Conservation (phyloP, 257 asterid species). For the Prunella vulgaris region DNA sequence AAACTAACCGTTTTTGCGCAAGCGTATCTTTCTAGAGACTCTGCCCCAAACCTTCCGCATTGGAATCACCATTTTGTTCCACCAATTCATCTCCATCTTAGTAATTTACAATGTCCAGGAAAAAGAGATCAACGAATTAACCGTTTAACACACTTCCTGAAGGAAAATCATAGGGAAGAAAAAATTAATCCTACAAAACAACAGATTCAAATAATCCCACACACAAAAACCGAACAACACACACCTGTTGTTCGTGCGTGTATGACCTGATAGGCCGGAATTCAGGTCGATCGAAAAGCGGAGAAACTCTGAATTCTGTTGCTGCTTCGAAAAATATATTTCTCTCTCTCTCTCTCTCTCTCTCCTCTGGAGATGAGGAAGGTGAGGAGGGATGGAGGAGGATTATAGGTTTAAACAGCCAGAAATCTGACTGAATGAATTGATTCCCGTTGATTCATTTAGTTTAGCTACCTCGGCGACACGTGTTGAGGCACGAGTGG, state of each 20-base stretch:
- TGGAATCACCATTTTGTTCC: constrained; percentile 45
- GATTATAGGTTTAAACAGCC: neutral
- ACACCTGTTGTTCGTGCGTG: neutral
- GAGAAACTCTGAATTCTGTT: neutral
- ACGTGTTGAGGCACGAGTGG: constrained; percentile 4
- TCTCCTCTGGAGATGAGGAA: neutral
- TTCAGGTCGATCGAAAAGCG: neutral
- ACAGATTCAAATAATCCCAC: neutral
- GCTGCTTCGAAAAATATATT: neutral
- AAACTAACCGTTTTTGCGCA: constrained; percentile 41
- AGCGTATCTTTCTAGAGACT: constrained; percentile 37
- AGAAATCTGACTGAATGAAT: constrained; percentile 1
- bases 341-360: neutral
- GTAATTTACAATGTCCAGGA: neutral
- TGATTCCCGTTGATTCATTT: neutral
- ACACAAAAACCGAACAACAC: constrained; percentile 7
- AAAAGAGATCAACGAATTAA: neutral
- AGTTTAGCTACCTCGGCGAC: constrained; percentile 5
- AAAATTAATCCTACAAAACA: neutral
- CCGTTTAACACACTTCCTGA: neutral
- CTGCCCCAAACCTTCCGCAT: constrained; percentile 48
- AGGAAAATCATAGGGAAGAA: neutral
- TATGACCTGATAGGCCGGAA: neutral
- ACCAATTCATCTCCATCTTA: constrained; percentile 36
- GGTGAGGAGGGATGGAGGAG: constrained; percentile 14